Conservation (phyloP, 495 filamentous ascomycete species). For the Tuber umbilicatum region DNA sequence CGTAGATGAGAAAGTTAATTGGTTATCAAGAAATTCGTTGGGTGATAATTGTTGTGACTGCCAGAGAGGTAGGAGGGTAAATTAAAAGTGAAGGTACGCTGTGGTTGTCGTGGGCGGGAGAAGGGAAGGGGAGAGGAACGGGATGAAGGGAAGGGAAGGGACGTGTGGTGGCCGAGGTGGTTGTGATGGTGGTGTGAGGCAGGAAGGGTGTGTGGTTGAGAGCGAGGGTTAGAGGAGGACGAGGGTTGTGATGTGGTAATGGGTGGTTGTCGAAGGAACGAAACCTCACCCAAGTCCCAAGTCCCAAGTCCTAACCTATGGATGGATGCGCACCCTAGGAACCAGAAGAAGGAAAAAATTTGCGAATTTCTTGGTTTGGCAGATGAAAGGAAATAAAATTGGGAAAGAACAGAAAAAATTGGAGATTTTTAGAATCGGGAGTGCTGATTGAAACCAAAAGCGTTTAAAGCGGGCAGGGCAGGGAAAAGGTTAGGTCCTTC, state of each 20-base stretch:
- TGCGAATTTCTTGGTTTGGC: neutral
- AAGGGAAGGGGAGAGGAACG: conserved; percentile 16
- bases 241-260: conserved; percentile 27
- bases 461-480: conserved; percentile 29
- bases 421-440: neutral
- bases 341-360: conserved; percentile 1
- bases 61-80: conserved; percentile 2
- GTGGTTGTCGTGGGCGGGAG: conserved; percentile 5
- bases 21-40: conserved; percentile 20
- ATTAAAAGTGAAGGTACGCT: neutral
- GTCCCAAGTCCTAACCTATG: neutral
- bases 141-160: conserved; percentile 4
- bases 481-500: conserved; percentile 33
- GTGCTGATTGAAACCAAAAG: conserved; percentile 13
- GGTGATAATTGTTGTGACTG: conserved; percentile 11
- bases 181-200: conserved; percentile 7
- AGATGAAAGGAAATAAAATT: neutral
- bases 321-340: conserved; percentile 1
- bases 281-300: conserved; percentile 1
- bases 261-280: conserved; percentile 42
- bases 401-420: neutral
- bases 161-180: conserved; percentile 1
- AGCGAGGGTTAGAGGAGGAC: conserved; percentile 21
- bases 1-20: conserved; percentile 16
- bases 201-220: conserved; percentile 24